Conservation (phyloP, 441 rosid species). For the Syzygium syzygioides region DNA sequence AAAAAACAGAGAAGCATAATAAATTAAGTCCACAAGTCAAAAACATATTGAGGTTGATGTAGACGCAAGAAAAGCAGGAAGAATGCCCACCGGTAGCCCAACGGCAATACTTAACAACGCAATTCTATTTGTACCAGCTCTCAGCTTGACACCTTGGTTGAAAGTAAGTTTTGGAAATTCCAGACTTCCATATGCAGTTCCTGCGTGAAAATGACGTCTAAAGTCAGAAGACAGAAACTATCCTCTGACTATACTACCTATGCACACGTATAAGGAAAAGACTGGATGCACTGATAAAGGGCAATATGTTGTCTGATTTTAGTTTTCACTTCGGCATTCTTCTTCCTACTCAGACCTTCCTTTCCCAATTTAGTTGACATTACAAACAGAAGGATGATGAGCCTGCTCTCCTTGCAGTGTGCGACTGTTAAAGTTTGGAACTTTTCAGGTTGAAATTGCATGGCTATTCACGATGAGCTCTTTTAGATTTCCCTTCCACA, state of each 20-base stretch:
- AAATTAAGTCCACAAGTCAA: not conserved
- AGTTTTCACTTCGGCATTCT: not conserved
- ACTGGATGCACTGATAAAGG: not conserved
- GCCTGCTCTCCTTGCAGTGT: not conserved
- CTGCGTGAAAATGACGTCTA: constrained; percentile 20
- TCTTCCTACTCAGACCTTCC: not conserved
- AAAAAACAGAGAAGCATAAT: constrained; percentile 4
- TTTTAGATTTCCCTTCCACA: not conserved
- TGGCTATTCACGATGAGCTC: not conserved
- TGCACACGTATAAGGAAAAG: not conserved
- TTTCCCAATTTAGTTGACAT: not conserved
- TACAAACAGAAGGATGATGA: not conserved
- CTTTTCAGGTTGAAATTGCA: not conserved
- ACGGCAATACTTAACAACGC: constrained; percentile 25
- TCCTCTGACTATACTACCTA: not conserved
- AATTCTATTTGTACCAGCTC: constrained; percentile 5
- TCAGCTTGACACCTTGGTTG: constrained; percentile 3
- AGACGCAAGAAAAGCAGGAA: constrained; percentile 5
- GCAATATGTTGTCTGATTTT: not conserved
- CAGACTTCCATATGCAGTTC: constrained; percentile 47
- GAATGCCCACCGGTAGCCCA: constrained; percentile 79
- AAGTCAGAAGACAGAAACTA: not conserved
- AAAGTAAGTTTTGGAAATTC: constrained; percentile 2
- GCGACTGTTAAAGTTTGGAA: not conserved
- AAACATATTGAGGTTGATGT: not conserved